Evolutionary conservation across 2,329 filamentous ascomycete genomes (phyloP), one percentile per base, ranked within the genome.

Genomic region (Fusarium proliferatum): DNA sequence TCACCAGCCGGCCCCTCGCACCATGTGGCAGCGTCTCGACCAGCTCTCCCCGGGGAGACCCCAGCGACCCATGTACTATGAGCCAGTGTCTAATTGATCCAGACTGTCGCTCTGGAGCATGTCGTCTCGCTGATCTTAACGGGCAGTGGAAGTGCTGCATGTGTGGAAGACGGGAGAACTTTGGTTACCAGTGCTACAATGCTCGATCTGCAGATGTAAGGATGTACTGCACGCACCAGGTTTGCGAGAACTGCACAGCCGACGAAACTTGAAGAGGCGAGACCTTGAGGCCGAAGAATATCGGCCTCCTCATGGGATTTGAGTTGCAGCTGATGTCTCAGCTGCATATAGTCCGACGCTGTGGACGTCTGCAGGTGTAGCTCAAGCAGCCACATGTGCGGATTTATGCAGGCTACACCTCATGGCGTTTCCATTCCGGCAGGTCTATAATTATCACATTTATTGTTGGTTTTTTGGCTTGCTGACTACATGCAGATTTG

Each of bases 91-190:
- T 86, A 23, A 69, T 83, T 38, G 84, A 83, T 13, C 83, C 83
- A 6, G 80, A 84, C 45, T 89, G 88, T 80, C 82, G 78, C 42
- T 84, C 84, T 9, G 87, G 87, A 13, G 80, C 78, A 26, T 89
- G 87, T 72, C 83, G 86, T 15, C 82, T 88, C 4, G 80, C 84
- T 59, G 85, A 88, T 55, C 84, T 89, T 11, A 81, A 83, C 36
- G 84, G 86, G 2, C 72, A 81, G 12, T 89, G 88, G 87, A 75
- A 79, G 19, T 89, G 87, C 74, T 89, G 87, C 76, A 81, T 79
- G 64, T 89, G 87, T 72, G 76, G 79, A 7, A 81, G 85, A 10
- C 85, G 85, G 11, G 84, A 81, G 9, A 89, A 89, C 66, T 79
- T 80, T 9, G 83, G 83, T 53, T 79, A 81, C 28, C 85, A 81